Percentiles rank a stretch among this genome's conserved stretches.
Evolutionary conservation across 2,329 filamentous ascomycete species (phyloP).

Genomic region (Macroventuria anomochaeta): DNA sequence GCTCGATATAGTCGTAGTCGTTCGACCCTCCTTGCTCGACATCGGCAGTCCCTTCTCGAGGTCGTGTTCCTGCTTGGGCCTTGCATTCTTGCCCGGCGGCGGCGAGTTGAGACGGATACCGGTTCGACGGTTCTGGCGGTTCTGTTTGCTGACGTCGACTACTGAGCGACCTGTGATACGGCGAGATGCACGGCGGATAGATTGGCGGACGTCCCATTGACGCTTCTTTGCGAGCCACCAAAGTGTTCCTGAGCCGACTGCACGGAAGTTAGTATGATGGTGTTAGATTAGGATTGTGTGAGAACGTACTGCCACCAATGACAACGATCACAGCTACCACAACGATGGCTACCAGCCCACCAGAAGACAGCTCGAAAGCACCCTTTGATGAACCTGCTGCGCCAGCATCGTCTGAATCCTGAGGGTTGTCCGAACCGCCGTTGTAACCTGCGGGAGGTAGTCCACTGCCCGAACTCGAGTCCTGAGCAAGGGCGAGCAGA

Average conservation of each 20-base stretch:
- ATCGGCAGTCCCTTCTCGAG: constrained; percentile 44
- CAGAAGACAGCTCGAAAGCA: constrained; percentile 69
- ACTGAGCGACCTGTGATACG: constrained; percentile 52
- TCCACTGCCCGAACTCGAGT: constrained; percentile 25
- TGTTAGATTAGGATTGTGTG: background rate
- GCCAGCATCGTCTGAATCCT: constrained; percentile 58
- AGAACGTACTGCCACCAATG: constrained; percentile 67
- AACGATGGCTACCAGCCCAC: constrained; percentile 76
- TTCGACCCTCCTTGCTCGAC: constrained; percentile 31
- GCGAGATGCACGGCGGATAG: constrained; percentile 68
- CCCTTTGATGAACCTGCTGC: constrained; percentile 68
- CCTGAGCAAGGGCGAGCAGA: constrained; percentile 39
- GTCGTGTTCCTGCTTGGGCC: constrained; percentile 33
- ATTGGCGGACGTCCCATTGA: constrained; percentile 80
- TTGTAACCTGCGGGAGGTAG: constrained; percentile 43
- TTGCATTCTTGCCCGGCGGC: constrained; percentile 34
- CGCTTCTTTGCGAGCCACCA: constrained; percentile 85
- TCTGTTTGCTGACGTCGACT: constrained; percentile 34
- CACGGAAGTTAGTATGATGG: constrained; percentile 19
- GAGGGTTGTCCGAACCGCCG: constrained; percentile 46
- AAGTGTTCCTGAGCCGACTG: constrained; percentile 69
- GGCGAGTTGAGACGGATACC: constrained; percentile 47
- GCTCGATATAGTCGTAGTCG: constrained; percentile 47
- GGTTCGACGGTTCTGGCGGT: constrained; percentile 44
- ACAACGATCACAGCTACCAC: constrained; percentile 71